A percentile compares a stretch with the other conserved stretches of the same genome.
These are phyloP conservation scores for Penicillium concentricum DNA, from an alignment of 2,329 filamentous ascomycete species.

Conservation along the genomic window DNA sequence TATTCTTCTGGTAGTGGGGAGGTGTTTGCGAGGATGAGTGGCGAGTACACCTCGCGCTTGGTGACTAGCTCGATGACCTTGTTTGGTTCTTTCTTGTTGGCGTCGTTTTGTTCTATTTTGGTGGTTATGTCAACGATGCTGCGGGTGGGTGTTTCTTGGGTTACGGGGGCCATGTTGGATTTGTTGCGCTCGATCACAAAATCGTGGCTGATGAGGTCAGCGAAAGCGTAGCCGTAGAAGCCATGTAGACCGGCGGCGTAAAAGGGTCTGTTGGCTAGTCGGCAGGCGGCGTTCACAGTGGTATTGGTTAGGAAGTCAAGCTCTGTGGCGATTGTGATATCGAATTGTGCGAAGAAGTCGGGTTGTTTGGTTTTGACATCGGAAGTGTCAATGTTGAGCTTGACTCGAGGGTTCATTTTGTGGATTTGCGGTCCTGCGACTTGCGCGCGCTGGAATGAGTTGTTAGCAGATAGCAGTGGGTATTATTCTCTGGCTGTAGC, in stretches of 20 bases:
- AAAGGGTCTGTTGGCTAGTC: conserved; percentile 74
- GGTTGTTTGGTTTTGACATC: conserved; percentile 67
- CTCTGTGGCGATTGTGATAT: conserved; percentile 87
- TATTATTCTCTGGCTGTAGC: conserved; percentile 9
- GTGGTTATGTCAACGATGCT: conserved; percentile 70
- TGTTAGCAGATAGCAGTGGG: conserved; percentile 5
- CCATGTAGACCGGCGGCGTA: conserved; percentile 87
- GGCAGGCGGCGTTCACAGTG: conserved; percentile 81
- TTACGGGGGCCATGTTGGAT: conserved; percentile 66
- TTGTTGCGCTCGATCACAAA: conserved; percentile 84
- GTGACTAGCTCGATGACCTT: conserved; percentile 82
- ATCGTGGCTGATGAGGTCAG: conserved; percentile 85
- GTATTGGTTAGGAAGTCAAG: conserved; percentile 72
- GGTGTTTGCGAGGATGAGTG: conserved; percentile 79
- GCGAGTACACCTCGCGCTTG: conserved; percentile 87
- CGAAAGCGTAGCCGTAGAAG: conserved; percentile 92
- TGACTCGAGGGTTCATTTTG: conserved; percentile 86
- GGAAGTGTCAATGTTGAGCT: conserved; percentile 67
- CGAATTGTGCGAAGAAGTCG: conserved; percentile 75
- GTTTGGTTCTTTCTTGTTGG: conserved; percentile 70
- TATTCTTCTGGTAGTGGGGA: conserved; percentile 71
- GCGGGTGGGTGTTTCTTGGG: conserved; percentile 74
- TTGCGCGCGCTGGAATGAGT: conserved; percentile 63
- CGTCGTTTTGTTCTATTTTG: conserved; percentile 68
- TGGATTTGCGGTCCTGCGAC: conserved; percentile 75